Base-by-base conservation (phyloP, 129 eudicot species). In the Artemisia argyi region DNA sequence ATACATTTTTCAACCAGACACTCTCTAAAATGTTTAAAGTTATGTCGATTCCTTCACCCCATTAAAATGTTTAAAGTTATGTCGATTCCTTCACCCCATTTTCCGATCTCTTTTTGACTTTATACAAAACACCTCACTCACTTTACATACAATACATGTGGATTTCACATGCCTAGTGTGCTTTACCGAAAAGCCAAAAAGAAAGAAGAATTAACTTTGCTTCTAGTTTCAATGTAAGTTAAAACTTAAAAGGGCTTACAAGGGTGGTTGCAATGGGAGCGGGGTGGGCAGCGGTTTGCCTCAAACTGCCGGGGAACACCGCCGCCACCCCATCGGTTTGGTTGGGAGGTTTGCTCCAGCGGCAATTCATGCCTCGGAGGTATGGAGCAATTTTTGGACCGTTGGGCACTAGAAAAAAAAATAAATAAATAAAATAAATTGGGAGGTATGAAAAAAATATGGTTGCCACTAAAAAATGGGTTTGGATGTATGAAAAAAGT, bases 111-210 rank as follows among this genome's bases (percentile, higher is more conserved):
- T 22, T 66, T 44, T 75, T 46, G 9, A 63, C 73, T 66, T 75
- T 66, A 75, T 60, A 24, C 56, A 58, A 6, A 55, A 11, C 60
- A 66, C 51, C 22, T 55, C 46, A 22, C 72, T 48, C 66, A 65
- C 55, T 65, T 14, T 54, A 57, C 7, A 30, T 59, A 60, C 35
- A 39, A 15, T 66, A 54, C 79, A 75, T 75, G 67, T 75, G 54
- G 16, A 18, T 66, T 44, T 55, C 57, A 75, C 66, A 68, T 75
- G 73, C 65, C 26, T 22, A 11, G 42, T 30, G 7, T 75, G 73
- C 79, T 65, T 68, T 75, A 66, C 35, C 51, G 58, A 46, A 75
- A 75, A 75, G 66, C 42, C 13, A 65, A 66, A 35, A 75, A 50
- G 22, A 11, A 48, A 22, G 35, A 4, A 20, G 55, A 53, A 7